Percentiles rank a stretch among this genome's conserved stretches.
Conservation (phyloP, 371 early-diverging fungal genomes). For the Mucor piriformis region DNA sequence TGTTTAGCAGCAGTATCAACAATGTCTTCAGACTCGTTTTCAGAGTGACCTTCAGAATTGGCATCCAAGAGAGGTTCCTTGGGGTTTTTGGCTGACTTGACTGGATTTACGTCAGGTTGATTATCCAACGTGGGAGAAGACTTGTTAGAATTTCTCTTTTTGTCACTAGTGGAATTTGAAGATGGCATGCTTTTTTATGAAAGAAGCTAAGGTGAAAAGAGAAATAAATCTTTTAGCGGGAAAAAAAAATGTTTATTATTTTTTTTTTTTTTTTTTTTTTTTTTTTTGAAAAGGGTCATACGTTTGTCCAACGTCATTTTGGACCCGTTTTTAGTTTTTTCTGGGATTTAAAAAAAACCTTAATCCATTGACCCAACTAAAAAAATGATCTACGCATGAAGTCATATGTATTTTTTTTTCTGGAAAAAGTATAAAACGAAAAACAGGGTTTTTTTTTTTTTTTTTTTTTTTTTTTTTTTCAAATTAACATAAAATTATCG, state of each 20-base stretch:
- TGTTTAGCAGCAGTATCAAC: background rate
- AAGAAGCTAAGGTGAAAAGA: slow-evolving; percentile 4
- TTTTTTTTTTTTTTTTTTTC: background rate
- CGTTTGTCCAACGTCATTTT: slow-evolving; percentile 9
- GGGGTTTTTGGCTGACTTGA: background rate
- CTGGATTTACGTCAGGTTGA: background rate
- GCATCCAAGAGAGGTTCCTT: background rate
- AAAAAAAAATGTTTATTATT: no score
- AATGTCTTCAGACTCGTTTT: background rate
- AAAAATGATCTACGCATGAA: slow-evolving; percentile 18
- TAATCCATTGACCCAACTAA: background rate
- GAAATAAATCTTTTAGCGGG: background rate
- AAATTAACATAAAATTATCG: slow-evolving; percentile 13
- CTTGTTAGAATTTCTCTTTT: slow-evolving; percentile 6
- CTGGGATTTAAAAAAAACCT: background rate
- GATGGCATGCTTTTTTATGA: background rate
- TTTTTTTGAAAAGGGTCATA: background rate
- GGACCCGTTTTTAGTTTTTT: background rate
- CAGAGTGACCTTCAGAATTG: no score
- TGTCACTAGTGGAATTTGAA: background rate
- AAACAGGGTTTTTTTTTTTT: background rate
- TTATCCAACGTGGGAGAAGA: background rate
- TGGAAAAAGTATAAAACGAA: background rate
- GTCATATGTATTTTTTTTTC: slow-evolving; percentile 2
- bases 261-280: background rate